These are phyloP conservation scores for Annulohypoxylon nitens DNA, from an alignment of 495 filamentous ascomycete species.

Conservation along the genomic window DNA sequence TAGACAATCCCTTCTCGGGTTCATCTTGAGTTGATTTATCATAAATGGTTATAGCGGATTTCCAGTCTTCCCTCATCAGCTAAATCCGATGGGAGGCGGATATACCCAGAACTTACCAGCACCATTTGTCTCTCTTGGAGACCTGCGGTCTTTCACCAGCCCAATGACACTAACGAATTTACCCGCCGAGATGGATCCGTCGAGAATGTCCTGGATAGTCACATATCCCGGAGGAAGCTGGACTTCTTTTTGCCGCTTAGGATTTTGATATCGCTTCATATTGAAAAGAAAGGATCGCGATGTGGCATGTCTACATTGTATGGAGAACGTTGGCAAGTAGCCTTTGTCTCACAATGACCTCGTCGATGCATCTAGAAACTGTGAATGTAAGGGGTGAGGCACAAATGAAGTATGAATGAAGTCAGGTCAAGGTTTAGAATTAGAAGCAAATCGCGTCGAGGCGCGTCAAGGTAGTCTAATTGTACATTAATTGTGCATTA, in stretches of 20 bases:
- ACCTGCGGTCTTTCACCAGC: slow-evolving; percentile 62
- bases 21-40: slow-evolving; percentile 57
- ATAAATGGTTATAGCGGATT: slow-evolving; percentile 54
- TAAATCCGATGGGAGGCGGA: slow-evolving; percentile 8
- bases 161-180: slow-evolving; percentile 63
- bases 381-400: background rate
- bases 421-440: background rate
- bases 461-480: slow-evolving; percentile 25
- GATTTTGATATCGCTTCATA: slow-evolving; percentile 35
- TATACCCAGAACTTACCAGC: slow-evolving; percentile 51
- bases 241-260: background rate
- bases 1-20: slow-evolving; percentile 39
- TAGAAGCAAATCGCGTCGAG: slow-evolving; percentile 25
- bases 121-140: slow-evolving; percentile 57
- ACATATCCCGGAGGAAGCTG: slow-evolving; percentile 51
- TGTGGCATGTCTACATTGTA: slow-evolving; percentile 4
- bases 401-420: background rate
- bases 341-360: slow-evolving; percentile 5
- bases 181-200: slow-evolving; percentile 39
- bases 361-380: slow-evolving; percentile 22
- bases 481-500: slow-evolving; percentile 9
- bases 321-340: slow-evolving; percentile 10
- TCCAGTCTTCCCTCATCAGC: slow-evolving; percentile 55
- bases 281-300: slow-evolving; percentile 22
- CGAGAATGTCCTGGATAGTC: slow-evolving; percentile 50